Base-by-base conservation (phyloP, 768 basidiomycete genomes). In the Boletus rex-veris region DNA sequence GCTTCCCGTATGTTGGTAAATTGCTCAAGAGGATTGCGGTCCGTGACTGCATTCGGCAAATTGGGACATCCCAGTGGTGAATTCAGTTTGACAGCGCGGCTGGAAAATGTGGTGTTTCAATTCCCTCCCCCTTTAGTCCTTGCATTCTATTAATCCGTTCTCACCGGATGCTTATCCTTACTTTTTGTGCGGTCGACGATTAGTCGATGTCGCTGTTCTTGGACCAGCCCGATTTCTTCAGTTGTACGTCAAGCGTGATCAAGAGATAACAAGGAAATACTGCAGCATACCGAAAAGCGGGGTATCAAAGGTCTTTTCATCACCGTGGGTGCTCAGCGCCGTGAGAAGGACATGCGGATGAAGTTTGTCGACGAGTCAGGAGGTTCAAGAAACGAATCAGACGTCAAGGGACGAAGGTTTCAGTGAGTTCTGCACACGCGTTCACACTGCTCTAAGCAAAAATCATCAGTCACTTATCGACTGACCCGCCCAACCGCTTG, bases 301-400 rank as follows among this genome's bases (percentile, higher is more conserved):
- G 93, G 93, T 3, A 80, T 98, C 64, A 92, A 92, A 70, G 93
- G 79, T 3, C 76, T 97, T 8, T 96, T 97, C 73, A 95, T 97
- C 69, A 95, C 93, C 0, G 92, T 97, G 28, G 92, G 96, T 73
- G 93, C 94, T 93, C 94, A 8, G 45, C 81, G 92, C 18, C 80
- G 93, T 53, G 91, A 94, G 69, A 92, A 94, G 48, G 93, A 95
- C 65, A 96, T 97, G 92, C 80, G 92, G 15, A 88, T 88, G 85
- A 95, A 92, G 67, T 94, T 96, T 57, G 90, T 88, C 35, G 91
- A 88, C 10, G 86, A 85, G 30, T 54, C 60, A 18, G 67, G 63
- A 14, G 36, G 62, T 68, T 4, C 64, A 66, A 42, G 58, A 58
- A 64, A 67, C 44, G 59, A 58, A 19, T 59, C 62, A 1, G 67